phyloP scores from a whole-genome alignment of 768 basidiomycete genomes.

The Russula compacta region DNA sequence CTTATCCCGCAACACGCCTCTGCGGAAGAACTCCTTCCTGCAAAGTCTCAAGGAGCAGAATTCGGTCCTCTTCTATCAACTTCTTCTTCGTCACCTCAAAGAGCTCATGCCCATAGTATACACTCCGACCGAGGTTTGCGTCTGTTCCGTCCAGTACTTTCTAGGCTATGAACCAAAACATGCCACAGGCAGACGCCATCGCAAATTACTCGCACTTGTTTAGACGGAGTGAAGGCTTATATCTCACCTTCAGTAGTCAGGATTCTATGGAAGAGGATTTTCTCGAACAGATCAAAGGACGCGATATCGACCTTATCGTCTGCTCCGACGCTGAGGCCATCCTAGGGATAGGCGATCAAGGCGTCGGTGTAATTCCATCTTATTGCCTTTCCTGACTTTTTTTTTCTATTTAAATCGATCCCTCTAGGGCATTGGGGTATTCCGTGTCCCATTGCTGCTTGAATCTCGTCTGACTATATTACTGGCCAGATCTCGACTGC shows the following conservation, averaged over 20 bases:
- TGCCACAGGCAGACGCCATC: conserved; percentile 63
- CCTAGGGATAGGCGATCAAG: conserved; percentile 66
- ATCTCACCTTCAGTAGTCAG: conserved; percentile 49
- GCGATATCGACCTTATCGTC: conserved; percentile 68
- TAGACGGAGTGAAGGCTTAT: conserved; percentile 70
- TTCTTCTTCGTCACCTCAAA: conserved; percentile 37
- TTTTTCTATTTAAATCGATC: not conserved
- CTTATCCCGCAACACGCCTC: conserved; percentile 27
- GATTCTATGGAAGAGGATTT: conserved; percentile 72
- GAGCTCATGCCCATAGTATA: conserved; percentile 64
- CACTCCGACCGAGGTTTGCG: conserved; percentile 64
- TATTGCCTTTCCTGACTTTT: not conserved
- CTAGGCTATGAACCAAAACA: not conserved
- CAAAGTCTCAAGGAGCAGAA: conserved; percentile 75
- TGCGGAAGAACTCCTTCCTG: conserved; percentile 66
- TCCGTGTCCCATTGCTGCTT: not conserved
- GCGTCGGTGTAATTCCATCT: conserved; percentile 50
- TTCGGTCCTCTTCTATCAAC: conserved; percentile 69
- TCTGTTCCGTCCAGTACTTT: not conserved
- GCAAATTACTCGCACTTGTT: conserved; percentile 79
- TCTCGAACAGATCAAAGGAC: conserved; percentile 51
- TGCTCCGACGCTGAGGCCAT: conserved; percentile 83
- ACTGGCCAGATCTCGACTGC: conserved; percentile 54
- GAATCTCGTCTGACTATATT: not conserved
- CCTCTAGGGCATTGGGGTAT: conserved; percentile 31